Conservation (phyloP, 805 yeast genomes). For the Zygosaccharomyces rouxii region DNA sequence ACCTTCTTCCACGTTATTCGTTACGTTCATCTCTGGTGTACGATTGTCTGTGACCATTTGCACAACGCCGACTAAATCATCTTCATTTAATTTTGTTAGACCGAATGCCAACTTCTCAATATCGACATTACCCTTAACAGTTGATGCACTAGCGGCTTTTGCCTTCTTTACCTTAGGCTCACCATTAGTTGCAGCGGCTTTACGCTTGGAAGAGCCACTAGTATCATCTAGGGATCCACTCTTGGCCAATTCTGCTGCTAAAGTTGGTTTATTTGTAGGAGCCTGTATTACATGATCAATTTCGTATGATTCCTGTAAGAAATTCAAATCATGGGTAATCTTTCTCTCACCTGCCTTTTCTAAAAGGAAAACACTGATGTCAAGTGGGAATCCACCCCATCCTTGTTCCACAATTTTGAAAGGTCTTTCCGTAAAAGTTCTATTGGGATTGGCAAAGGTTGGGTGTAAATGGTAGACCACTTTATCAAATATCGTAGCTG, state of each 20-base stretch:
- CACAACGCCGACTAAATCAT: conserved; percentile 88
- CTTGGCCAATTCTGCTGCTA: conserved; percentile 69
- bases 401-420: conserved; percentile 89
- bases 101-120: conserved; percentile 88
- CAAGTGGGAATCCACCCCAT: conserved; percentile 97
- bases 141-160: conserved; percentile 38
- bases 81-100: conserved; percentile 81
- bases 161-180: conserved; percentile 47
- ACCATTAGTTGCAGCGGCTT: conserved; percentile 22
- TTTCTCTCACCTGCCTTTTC: conserved; percentile 89
- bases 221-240: conserved; percentile 74
- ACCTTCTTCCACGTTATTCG: conserved; percentile 93
- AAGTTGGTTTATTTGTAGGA: conserved; percentile 68
- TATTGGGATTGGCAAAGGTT: conserved; percentile 83
- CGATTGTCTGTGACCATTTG: conserved; percentile 97
- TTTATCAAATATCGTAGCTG: conserved; percentile 85
- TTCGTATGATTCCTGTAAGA: conserved; percentile 67
- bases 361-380: conserved; percentile 65
- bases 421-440: conserved; percentile 77
- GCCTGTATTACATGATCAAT: conserved; percentile 73
- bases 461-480: conserved; percentile 94
- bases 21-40: conserved; percentile 91
- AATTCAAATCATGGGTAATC: conserved; percentile 84
- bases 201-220: conserved; percentile 26
- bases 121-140: conserved; percentile 75